A percentile compares a stretch with the other conserved stretches of the same genome.
phyloP scores from a whole-genome alignment of 129 eudicot genomes.

The Artemisia argyi region DNA sequence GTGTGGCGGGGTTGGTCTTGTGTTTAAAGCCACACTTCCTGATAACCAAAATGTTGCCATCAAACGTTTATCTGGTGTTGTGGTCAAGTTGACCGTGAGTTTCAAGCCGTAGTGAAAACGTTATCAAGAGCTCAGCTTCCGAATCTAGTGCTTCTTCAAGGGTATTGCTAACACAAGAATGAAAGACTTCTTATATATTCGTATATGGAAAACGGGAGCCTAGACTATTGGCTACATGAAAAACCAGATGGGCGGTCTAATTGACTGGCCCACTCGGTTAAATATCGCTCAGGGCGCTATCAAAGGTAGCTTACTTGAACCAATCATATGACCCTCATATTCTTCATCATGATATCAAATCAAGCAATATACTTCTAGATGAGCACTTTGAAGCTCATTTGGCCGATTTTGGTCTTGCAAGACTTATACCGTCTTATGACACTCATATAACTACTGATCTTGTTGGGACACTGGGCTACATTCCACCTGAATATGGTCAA shows the following conservation, averaged over 20 bases:
- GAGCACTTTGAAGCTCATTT: slow-evolving; percentile 68
- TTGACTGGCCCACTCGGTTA: too few species aligned
- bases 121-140: slow-evolving; percentile 72
- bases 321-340: slow-evolving; percentile 75
- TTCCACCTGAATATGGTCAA: slow-evolving; percentile 78
- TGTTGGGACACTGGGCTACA: slow-evolving; percentile 77
- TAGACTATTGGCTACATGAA: slow-evolving; percentile 81
- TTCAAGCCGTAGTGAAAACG: slow-evolving; percentile 71
- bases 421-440: slow-evolving; percentile 63
- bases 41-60: slow-evolving; percentile 60
- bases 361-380: slow-evolving; percentile 72
- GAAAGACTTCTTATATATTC: slow-evolving; percentile 68
- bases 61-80: slow-evolving; percentile 65
- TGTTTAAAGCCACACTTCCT: slow-evolving; percentile 61
- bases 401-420: slow-evolving; percentile 80
- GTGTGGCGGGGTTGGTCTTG: slow-evolving; percentile 80
- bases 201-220: slow-evolving; percentile 76
- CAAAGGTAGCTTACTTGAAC: slow-evolving; percentile 73
- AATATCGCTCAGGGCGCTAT: too few species aligned
- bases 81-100: slow-evolving; percentile 69
- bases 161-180: slow-evolving; percentile 59
- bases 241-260: too few species aligned
- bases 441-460: slow-evolving; percentile 79
- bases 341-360: slow-evolving; percentile 70
- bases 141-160: slow-evolving; percentile 73